Evolutionary conservation across 371 early-diverging fungal genomes (phyloP).

Genomic region (Mucor lusitanicus): DNA sequence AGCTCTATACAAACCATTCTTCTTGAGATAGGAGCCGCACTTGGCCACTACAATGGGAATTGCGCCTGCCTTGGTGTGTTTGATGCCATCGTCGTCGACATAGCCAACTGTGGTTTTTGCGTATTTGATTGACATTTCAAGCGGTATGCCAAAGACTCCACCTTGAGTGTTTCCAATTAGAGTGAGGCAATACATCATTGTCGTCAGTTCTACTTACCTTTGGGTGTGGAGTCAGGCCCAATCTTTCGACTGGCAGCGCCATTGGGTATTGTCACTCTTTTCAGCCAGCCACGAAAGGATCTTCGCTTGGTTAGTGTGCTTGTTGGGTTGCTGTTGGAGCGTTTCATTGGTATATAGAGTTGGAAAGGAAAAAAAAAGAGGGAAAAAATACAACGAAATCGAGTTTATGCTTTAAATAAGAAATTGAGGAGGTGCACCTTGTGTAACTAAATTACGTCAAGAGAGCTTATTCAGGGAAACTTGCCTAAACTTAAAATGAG

Average conservation of each 20-base stretch:
- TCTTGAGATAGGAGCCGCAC: conserved; percentile 50
- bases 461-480: not conserved
- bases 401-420: not conserved
- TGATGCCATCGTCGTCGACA: conserved; percentile 32
- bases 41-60: conserved; percentile 57
- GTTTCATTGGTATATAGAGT: conserved; percentile 12
- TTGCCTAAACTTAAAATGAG: not conserved
- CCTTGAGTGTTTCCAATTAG: conserved; percentile 3
- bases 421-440: not conserved
- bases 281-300: conserved; percentile 29
- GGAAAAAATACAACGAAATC: not conserved
- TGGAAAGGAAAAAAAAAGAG: not conserved
- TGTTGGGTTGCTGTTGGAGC: conserved; percentile 21
- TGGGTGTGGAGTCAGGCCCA: conserved; percentile 9
- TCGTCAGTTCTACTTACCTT: conserved; percentile 9
- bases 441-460: conserved; percentile 17
- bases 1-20: conserved; percentile 4
- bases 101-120: conserved; percentile 33
- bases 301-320: conserved; percentile 12
- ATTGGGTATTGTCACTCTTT: conserved; percentile 22
- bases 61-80: conserved; percentile 35
- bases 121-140: conserved; percentile 30
- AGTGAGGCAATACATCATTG: not conserved
- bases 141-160: conserved; percentile 32
- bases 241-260: conserved; percentile 11